Base-by-base conservation (phyloP, 1,139 yeast species). In the Sugiyamaella castrensis region DNA sequence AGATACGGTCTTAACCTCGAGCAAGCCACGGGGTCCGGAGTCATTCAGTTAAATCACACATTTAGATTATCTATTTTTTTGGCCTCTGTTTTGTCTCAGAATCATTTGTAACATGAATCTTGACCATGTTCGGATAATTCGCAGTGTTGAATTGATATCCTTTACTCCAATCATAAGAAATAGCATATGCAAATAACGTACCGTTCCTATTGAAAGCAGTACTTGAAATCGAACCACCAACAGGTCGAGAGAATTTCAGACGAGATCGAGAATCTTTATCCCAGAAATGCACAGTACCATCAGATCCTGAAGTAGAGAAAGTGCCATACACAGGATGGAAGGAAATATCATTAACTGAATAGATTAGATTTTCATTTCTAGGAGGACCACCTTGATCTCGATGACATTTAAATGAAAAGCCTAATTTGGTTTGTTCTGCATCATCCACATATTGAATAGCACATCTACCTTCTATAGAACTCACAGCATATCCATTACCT, bases 371-470 rank as follows among this genome's bases (percentile, higher is more conserved):
- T 33, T 67, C 71, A 24, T 12, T 31, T n/a, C 65, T 65, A 71
- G 85, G 56, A 71, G 67, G 41, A 28, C 81, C 77, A 10, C 65
- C 61, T 33, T 66, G 70, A 70, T 77, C 71, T 56, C 99, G 81
- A 66, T 92, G 98, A 68, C 99, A 94, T 66, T 89, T 87, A 76
- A 92, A 94, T 4, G 96, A 84, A 66, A 92, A 94, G 2, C 92
- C 94, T 6, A 50, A 52, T 34, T 52, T 41, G 50, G 76, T 75
- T 62, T 87, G 95, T 61, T 84, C 87, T 44, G 76, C 76, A 37
- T 88, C 96, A 59, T 87, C 95, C 48, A 92, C 81, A 67, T 91
- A 92, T 63, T 89, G 96, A 60, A 94, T 84, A n/a, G 96, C 96
- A 70, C 98, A 89, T 58, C 99, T 77, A 26, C 98, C 98, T 70